Percentiles rank a stretch among this genome's conserved stretches.
Conservation (phyloP, 1,139 yeast genomes). For the Zhuliangozyma blackwelliae region DNA sequence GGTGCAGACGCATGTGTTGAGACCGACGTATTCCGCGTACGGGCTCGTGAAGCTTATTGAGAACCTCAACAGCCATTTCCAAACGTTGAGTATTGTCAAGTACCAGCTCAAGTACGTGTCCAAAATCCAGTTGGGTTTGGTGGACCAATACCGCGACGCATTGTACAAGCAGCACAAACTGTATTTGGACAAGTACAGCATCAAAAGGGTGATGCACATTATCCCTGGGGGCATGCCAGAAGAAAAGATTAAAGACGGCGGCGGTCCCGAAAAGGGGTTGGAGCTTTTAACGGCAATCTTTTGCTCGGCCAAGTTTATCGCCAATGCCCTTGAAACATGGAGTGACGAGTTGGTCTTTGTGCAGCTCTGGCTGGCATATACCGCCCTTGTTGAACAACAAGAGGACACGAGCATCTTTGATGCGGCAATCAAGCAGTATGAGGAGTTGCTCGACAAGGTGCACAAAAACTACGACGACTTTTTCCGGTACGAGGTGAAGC, state of each 20-base stretch:
- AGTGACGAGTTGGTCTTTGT: constrained; percentile 60
- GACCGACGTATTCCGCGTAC: constrained; percentile 67
- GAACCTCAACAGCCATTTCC: constrained; percentile 61
- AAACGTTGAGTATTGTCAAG: constrained; percentile 51
- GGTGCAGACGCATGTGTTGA: constrained; percentile 19
- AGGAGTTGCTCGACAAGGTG: constrained; percentile 33
- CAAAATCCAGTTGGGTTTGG: constrained; percentile 60
- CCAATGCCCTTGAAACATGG: constrained; percentile 56
- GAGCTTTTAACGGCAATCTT: constrained; percentile 54
- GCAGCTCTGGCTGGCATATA: constrained; percentile 52
- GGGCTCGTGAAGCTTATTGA: constrained; percentile 61
- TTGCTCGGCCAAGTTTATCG: constrained; percentile 56
- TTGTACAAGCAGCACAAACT: constrained; percentile 44
- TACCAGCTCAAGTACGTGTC: constrained; percentile 68
- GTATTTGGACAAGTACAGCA: constrained; percentile 41
- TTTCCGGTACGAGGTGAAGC: constrained; percentile 48
- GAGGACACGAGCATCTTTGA: constrained; percentile 51
- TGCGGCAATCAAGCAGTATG: constrained; percentile 45
- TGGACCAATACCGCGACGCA: constrained; percentile 56
- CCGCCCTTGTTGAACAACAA: constrained; percentile 10
- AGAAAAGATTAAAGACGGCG: constrained; percentile 11
- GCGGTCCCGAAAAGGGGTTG: constrained; percentile 26
- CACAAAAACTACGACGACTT: constrained; percentile 38
- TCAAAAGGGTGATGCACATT: constrained; percentile 31
- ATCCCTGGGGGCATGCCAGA: constrained; percentile 31